Percentiles rank a stretch among this genome's conserved stretches.
phyloP scores from a whole-genome alignment of 1,284 basidiomycete genomes.

The Cryptococcus sp. region DNA sequence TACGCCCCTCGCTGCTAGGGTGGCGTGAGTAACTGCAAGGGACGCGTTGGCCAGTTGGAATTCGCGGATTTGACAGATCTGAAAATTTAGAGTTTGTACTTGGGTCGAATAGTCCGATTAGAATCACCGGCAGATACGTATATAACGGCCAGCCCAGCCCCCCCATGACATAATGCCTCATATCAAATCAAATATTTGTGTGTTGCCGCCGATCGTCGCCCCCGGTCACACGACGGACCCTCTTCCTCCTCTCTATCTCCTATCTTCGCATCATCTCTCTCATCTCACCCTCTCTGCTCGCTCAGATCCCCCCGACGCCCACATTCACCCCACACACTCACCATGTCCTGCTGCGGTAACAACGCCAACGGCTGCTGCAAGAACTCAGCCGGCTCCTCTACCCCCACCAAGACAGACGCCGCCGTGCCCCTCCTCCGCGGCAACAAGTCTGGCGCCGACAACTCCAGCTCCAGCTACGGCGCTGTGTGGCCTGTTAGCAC shows the following conservation, averaged over 20 bases:
- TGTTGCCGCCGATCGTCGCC: background rate
- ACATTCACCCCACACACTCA: background rate
- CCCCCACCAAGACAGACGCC: slow-evolving; percentile 2
- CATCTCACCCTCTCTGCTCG: background rate
- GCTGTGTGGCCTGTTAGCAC: slow-evolving; percentile 23
- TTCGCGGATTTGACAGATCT: background rate
- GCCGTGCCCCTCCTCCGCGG: slow-evolving; percentile 15
- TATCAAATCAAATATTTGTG: too few relatives aligned
- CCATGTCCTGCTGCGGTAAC: slow-evolving; percentile 13
- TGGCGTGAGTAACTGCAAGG: too few relatives aligned
- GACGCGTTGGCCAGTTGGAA: background rate
- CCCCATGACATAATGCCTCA: too few relatives aligned
- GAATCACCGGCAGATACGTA: background rate
- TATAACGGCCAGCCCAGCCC: background rate
- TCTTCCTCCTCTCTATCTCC: background rate
- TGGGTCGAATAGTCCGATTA: background rate
- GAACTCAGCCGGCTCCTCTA: background rate
- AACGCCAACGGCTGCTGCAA: slow-evolving; percentile 1
- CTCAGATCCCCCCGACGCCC: too few relatives aligned
- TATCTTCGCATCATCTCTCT: too few relatives aligned
- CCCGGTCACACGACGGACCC: too few relatives aligned
- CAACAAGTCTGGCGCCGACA: slow-evolving; percentile 2
- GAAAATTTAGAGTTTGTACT: background rate
- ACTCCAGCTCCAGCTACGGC: slow-evolving; percentile 8
- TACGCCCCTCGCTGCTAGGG: too few relatives aligned